Evolutionary conservation across 1,139 yeast species (phyloP).

Genomic region (Yamadazyma oceani): DNA sequence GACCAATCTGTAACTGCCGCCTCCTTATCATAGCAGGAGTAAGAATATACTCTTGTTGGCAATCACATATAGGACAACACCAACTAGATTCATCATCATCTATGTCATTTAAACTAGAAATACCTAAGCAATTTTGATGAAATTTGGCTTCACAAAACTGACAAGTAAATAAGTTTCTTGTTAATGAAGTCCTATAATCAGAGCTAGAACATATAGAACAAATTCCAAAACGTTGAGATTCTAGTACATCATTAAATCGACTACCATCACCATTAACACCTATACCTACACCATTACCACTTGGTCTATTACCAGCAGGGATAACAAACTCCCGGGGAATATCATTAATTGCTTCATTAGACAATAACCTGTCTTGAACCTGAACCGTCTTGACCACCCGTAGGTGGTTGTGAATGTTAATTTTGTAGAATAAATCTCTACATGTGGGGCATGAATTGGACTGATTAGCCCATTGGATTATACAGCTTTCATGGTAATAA

Average conservation of each 20-base stretch:
- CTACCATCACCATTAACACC: not conserved
- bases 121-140: constrained; percentile 38
- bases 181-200: constrained; percentile 23
- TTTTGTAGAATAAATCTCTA: constrained; percentile 34
- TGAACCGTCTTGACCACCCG: constrained; percentile 14
- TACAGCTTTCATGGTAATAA: constrained; percentile 47
- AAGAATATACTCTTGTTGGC: constrained; percentile 27
- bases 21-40: constrained; percentile 4
- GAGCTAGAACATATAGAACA: constrained; percentile 43
- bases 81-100: constrained; percentile 22
- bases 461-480: constrained; percentile 46
- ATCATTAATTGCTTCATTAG: constrained; percentile 38
- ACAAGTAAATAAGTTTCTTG: constrained; percentile 29
- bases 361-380: constrained; percentile 33
- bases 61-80: constrained; percentile 49
- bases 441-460: constrained; percentile 58
- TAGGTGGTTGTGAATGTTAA: constrained; percentile 21
- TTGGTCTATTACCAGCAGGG: constrained; percentile 16
- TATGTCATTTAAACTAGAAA: constrained; percentile 12
- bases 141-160: constrained; percentile 34
- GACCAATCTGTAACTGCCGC: not conserved
- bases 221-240: constrained; percentile 13
- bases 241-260: constrained; percentile 1
- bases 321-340: constrained; percentile 41
- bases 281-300: not conserved